Percentiles rank a stretch among this genome's conserved stretches.
Evolutionary conservation across 2,329 filamentous ascomycete species (phyloP).

Genomic region (Phaeoacremonium minimum): DNA sequence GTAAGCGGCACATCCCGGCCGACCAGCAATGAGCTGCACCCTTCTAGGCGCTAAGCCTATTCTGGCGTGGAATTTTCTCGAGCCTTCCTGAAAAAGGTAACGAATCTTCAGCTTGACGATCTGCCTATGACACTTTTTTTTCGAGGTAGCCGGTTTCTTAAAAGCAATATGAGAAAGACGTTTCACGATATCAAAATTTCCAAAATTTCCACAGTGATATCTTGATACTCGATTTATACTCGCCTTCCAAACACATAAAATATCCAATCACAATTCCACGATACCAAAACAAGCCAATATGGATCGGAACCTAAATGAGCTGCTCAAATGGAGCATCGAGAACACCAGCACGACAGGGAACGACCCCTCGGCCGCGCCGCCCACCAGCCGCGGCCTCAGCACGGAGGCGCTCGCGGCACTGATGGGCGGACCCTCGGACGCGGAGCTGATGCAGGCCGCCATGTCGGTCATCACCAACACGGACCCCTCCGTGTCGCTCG

Average conservation of each 20-base stretch:
- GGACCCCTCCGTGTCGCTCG: constrained; percentile 60
- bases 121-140: no score
- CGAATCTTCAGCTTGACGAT: no score
- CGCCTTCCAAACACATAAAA: background rate
- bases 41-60: constrained; percentile 20
- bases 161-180: no score
- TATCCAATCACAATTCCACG: background rate
- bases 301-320: constrained; percentile 27
- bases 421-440: constrained; percentile 81
- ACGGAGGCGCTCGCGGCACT: constrained; percentile 69
- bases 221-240: background rate
- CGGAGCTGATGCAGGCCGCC: constrained; percentile 82
- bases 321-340: constrained; percentile 32
- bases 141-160: no score
- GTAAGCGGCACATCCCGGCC: no score
- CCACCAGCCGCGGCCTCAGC: constrained; percentile 46
- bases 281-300: constrained; percentile 13
- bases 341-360: constrained; percentile 14
- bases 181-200: no score
- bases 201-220: constrained; percentile 9
- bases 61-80: constrained; percentile 27
- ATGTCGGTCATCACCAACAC: constrained; percentile 70
- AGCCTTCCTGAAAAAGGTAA: constrained; percentile 23
- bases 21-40: no score
- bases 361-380: constrained; percentile 8